These are phyloP conservation scores for Hypsizygus ulmarius DNA, from an alignment of 1,284 basidiomycete genomes.

Conservation along the genomic window DNA sequence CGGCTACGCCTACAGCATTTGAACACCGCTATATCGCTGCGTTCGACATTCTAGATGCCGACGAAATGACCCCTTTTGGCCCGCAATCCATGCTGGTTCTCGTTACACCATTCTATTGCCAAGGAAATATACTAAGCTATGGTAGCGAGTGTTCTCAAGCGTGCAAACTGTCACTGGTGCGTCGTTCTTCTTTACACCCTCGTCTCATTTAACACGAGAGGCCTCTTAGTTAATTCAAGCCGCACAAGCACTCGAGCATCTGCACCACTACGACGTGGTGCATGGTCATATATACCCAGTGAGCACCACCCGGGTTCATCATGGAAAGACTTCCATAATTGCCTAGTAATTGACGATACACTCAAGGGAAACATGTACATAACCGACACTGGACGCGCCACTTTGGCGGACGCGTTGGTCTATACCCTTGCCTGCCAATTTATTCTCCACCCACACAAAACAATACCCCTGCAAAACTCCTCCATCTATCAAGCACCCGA, in stretches of 20 bases:
- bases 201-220: not conserved
- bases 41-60: not conserved
- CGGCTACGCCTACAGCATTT: not conserved
- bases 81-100: conserved; percentile 1
- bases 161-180: not conserved
- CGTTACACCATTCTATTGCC: conserved; percentile 1
- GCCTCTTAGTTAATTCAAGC: conserved; percentile 5
- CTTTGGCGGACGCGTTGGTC: conserved; percentile 10
- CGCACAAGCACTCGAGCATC: conserved; percentile 11
- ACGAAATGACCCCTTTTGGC: not conserved
- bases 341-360: not conserved
- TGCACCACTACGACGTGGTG: conserved; percentile 9
- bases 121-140: not conserved
- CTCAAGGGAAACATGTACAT: conserved; percentile 14
- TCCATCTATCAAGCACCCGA: conserved; percentile 17
- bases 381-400: conserved; percentile 2
- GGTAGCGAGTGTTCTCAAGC: not conserved
- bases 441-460: not conserved
- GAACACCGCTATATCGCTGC: not conserved
- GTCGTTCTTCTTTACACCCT: not conserved
- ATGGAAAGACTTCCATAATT: not conserved
- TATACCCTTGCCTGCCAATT: conserved; percentile 3
- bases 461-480: conserved; percentile 2
- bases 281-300: conserved; percentile 19
- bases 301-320: not conserved